phyloP scores from a whole-genome alignment of 768 basidiomycete genomes.

The Boletus sp. region DNA sequence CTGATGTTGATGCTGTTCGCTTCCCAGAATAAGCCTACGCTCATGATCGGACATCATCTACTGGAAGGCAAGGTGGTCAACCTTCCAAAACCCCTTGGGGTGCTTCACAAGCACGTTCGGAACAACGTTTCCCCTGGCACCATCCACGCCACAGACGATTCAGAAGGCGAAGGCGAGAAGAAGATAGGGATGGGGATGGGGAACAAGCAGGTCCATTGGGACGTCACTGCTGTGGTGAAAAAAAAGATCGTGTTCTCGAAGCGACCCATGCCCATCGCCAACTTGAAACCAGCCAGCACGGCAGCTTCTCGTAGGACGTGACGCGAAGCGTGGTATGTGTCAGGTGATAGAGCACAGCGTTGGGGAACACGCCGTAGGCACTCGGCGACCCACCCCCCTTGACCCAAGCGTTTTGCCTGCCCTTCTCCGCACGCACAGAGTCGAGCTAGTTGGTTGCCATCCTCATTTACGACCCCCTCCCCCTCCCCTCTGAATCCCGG shows the following conservation, averaged over 20 bases:
- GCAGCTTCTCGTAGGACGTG: slow-evolving; percentile 21
- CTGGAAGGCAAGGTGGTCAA: slow-evolving; percentile 82
- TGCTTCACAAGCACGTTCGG: slow-evolving; percentile 47
- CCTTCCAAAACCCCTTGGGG: slow-evolving; percentile 79
- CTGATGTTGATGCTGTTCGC: background rate
- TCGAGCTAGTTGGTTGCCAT: no score
- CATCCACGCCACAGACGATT: background rate
- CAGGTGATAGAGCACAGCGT: slow-evolving; percentile 9
- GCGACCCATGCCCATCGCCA: slow-evolving; percentile 72
- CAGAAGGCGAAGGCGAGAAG: background rate
- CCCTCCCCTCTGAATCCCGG: background rate
- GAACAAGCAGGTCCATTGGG: slow-evolving; percentile 43
- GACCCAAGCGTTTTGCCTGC: slow-evolving; percentile 13
- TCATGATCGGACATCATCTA: slow-evolving; percentile 84
- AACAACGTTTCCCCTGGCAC: background rate
- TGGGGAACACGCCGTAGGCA: slow-evolving; percentile 17
- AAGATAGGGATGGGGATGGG: background rate
- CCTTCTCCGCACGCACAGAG: background rate
- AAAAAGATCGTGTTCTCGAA: slow-evolving; percentile 83
- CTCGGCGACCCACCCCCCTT: slow-evolving; percentile 7
- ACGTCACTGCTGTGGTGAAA: slow-evolving; percentile 68
- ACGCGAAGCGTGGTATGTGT: background rate
- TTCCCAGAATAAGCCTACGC: slow-evolving; percentile 65
- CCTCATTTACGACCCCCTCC: background rate
- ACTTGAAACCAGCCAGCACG: slow-evolving; percentile 17